phyloP scores from a whole-genome alignment of 768 basidiomycete species.

The Zangia roseola region DNA sequence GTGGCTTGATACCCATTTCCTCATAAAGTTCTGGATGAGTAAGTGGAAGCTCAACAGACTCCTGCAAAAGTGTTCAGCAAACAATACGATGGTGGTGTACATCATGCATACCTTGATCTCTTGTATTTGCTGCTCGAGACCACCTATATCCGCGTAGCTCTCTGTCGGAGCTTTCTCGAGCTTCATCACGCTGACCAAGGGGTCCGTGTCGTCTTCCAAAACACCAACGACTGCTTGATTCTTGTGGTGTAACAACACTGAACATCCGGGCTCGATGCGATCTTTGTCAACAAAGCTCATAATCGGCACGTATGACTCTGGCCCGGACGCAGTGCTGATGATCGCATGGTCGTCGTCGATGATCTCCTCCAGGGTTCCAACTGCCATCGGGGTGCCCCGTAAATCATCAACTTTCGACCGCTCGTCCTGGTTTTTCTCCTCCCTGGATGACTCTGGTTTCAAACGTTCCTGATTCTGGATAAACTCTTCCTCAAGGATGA shows the following conservation, averaged over 20 bases:
- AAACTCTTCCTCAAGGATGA: conserved; percentile 94
- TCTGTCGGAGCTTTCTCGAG: conserved; percentile 99
- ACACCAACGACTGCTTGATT: conserved; percentile 94
- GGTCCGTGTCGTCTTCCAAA: conserved; percentile 91
- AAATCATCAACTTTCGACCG: conserved; percentile 90
- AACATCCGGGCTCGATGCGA: conserved; percentile 91
- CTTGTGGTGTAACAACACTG: conserved; percentile 95
- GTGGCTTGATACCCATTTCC: conserved; percentile 99
- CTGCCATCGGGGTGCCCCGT: conserved; percentile 95
- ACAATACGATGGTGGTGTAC: background rate
- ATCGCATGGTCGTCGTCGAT: conserved; percentile 99
- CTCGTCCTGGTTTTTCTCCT: conserved; percentile 97
- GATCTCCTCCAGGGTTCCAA: conserved; percentile 96
- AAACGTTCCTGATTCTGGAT: conserved; percentile 89
- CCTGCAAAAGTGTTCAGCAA: conserved; percentile 44
- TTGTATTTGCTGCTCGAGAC: conserved; percentile 94
- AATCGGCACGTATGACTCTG: conserved; percentile 96
- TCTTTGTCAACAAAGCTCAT: conserved; percentile 99
- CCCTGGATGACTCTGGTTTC: conserved; percentile 81
- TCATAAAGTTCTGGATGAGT: conserved; percentile 99
- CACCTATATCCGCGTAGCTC: conserved; percentile 98
- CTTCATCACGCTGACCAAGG: conserved; percentile 98
- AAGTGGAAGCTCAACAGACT: conserved; percentile 96
- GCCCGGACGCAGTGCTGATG: conserved; percentile 90
- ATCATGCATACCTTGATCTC: conserved; percentile 84